A percentile compares a stretch with the other conserved stretches of the same genome.
Conservation (phyloP, 495 filamentous ascomycete genomes). For the Daldinia loculata region DNA sequence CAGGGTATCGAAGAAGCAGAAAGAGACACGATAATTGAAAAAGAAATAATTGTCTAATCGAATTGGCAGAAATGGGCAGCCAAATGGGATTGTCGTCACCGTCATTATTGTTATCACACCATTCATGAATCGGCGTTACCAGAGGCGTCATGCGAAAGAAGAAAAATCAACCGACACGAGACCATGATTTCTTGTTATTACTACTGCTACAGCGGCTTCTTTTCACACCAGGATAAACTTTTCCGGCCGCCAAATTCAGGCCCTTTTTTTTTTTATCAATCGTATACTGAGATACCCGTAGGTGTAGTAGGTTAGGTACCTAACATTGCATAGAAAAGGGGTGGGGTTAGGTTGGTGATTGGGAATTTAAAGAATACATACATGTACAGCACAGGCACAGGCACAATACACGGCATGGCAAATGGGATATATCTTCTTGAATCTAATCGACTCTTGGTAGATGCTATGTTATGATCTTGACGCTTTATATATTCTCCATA, state of each 20-base stretch:
- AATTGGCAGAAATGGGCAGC: background rate
- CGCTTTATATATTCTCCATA: no score
- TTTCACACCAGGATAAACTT: background rate
- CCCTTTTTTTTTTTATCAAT: background rate
- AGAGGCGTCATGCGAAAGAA: background rate
- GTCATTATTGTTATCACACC: background rate
- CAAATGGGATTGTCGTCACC: background rate
- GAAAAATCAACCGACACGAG: background rate
- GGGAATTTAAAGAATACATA: background rate
- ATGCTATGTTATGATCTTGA: no score
- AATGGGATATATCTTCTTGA: background rate
- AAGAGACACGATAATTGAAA: background rate
- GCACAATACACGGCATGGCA: background rate
- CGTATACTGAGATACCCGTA: background rate
- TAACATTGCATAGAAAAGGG: background rate
- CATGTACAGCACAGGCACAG: background rate
- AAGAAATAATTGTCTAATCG: background rate
- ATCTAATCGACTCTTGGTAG: no score
- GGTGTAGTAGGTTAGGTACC: background rate
- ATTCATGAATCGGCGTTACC: slow-evolving; percentile 21
- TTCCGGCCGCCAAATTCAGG: background rate
- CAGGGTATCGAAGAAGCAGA: background rate
- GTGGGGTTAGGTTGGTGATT: background rate
- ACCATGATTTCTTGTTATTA: background rate
- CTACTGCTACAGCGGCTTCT: background rate